Conservation (phyloP, 306 rosid genomes). For the Castanospermum australe region DNA sequence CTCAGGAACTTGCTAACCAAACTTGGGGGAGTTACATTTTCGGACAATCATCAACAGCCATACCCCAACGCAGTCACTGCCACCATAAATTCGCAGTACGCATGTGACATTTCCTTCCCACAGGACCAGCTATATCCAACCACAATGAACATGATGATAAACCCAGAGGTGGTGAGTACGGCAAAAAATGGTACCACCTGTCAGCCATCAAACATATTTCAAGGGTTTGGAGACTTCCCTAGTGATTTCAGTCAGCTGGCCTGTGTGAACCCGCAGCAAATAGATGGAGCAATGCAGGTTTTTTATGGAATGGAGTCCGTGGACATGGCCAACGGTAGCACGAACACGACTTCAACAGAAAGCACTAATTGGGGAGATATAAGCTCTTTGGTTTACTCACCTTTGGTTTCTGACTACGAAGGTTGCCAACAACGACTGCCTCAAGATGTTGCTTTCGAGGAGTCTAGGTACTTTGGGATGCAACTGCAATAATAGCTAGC, state of each 20-base stretch:
- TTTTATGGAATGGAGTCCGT: constrained; percentile 26
- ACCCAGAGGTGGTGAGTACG: neutral
- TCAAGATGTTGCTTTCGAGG: constrained; percentile 42
- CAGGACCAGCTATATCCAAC: constrained; percentile 23
- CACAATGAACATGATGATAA: constrained; percentile 15
- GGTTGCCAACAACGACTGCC: neutral
- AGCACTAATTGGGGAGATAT: constrained; percentile 70
- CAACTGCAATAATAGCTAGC: constrained; percentile 21
- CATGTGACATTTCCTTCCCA: constrained; percentile 26
- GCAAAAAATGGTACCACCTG: neutral
- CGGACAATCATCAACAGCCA: neutral
- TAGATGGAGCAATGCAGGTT: neutral
- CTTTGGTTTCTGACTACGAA: constrained; percentile 44
- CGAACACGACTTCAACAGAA: constrained; percentile 40
- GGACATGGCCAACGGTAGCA: constrained; percentile 22
- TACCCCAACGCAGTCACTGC: neutral
- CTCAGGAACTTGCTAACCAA: constrained; percentile 38
- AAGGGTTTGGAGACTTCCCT: constrained; percentile 29
- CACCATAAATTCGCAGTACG: constrained; percentile 25
- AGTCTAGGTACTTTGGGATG: constrained; percentile 39
- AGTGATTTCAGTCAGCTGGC: constrained; percentile 37
- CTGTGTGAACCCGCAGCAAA: constrained; percentile 22
- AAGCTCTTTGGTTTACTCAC: constrained; percentile 52
- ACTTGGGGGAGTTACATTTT: constrained; percentile 43
- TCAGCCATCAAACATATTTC: constrained; percentile 31